Conservation (phyloP, 2,329 filamentous ascomycete genomes). For the Cladosporium halotolerans region DNA sequence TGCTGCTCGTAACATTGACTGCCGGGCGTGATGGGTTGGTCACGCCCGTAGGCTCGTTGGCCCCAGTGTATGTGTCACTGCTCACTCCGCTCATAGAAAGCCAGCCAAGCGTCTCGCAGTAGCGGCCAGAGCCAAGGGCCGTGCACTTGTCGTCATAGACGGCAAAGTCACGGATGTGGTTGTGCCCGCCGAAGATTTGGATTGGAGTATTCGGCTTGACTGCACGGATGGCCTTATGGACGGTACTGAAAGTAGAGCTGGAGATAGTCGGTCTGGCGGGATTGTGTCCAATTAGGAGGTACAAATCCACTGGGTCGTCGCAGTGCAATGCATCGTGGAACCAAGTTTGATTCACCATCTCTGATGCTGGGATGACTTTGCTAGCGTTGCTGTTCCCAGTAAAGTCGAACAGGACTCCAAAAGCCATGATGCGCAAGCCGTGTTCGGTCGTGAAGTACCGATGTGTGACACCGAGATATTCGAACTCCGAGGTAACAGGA, state of each 20-base stretch:
- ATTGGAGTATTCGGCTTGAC: slow-evolving; percentile 53
- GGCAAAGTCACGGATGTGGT: slow-evolving; percentile 54
- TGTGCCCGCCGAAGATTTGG: slow-evolving; percentile 52
- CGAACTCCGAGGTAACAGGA: slow-evolving; percentile 36
- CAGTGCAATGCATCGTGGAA: slow-evolving; percentile 53
- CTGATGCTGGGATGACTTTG: slow-evolving; percentile 52
- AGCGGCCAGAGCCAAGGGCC: slow-evolving; percentile 55
- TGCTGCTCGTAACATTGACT: slow-evolving; percentile 26
- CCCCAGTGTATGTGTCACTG: slow-evolving; percentile 36
- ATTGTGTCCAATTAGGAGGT: slow-evolving; percentile 60
- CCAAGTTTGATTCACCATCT: slow-evolving; percentile 51
- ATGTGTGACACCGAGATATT: slow-evolving; percentile 43
- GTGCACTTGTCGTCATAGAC: slow-evolving; percentile 58
- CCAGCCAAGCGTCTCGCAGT: slow-evolving; percentile 65
- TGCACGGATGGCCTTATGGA: slow-evolving; percentile 55
- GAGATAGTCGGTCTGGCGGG: slow-evolving; percentile 43
- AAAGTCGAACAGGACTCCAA: slow-evolving; percentile 46
- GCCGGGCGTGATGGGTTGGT: slow-evolving; percentile 12
- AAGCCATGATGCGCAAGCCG: slow-evolving; percentile 47
- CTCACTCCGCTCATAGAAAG: slow-evolving; percentile 57
- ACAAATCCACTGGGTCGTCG: slow-evolving; percentile 55
- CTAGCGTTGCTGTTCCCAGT: slow-evolving; percentile 55
- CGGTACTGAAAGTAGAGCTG: slow-evolving; percentile 40
- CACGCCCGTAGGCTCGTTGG: slow-evolving; percentile 34
- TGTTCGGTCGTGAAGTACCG: slow-evolving; percentile 47